Conservation (phyloP, 2,329 filamentous ascomycete species). For the Apiospora aurea region DNA sequence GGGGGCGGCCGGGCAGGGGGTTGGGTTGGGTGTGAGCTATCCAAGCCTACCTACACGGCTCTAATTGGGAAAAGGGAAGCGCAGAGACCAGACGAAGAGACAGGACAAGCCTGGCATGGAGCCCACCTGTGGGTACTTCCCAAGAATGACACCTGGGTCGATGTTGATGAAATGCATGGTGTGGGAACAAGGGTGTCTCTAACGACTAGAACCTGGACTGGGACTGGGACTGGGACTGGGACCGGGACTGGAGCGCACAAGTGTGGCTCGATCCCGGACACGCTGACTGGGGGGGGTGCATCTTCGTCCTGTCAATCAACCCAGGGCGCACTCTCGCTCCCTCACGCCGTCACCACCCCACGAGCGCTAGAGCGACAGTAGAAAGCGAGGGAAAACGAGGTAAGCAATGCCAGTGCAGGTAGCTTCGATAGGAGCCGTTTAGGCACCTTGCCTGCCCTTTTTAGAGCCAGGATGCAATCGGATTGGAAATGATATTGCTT, state of each 20-base stretch:
- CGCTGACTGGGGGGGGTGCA: conserved; percentile 16
- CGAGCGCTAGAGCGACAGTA: background rate
- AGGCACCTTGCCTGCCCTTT: background rate
- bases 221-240: conserved; percentile 16
- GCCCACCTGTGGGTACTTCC: conserved; percentile 18
- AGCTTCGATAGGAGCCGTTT: background rate
- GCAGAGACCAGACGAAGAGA: conserved; percentile 19
- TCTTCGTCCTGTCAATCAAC: conserved; percentile 8
- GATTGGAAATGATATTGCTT: conserved; percentile 6
- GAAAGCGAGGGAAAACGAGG: background rate
- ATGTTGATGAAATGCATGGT: conserved; percentile 21
- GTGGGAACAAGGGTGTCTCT: conserved; percentile 23
- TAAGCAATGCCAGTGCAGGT: background rate
- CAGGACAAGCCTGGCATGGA: conserved; percentile 18
- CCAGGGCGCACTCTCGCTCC: conserved; percentile 5
- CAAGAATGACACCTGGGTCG: conserved; percentile 20
- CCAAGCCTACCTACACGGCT: conserved; percentile 19
- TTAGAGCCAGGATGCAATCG: background rate
- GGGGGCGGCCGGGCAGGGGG: conserved; percentile 15
- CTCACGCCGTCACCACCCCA: background rate
- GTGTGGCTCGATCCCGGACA: conserved; percentile 23
- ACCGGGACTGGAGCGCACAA: conserved; percentile 15
- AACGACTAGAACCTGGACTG: conserved; percentile 17
- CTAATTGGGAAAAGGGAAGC: conserved; percentile 20
- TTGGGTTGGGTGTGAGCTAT: conserved; percentile 21